Evolutionary conservation across 106 monocot genomes (phyloP).

Genomic region (Agapanthus africanus): DNA sequence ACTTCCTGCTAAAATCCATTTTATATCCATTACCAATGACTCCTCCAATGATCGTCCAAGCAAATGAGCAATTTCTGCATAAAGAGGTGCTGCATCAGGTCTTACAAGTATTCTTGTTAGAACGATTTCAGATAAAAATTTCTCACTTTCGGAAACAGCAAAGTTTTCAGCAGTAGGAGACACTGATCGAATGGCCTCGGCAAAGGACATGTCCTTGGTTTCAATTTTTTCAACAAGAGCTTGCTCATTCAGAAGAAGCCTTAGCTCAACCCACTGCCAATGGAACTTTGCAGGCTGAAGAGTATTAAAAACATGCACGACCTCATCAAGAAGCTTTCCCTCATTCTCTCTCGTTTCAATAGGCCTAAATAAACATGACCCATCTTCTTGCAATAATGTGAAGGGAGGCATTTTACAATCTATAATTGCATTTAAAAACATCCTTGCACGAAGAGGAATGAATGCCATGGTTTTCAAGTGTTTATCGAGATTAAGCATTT

Average conservation of each 20-base stretch:
- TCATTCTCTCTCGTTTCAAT: slow-evolving; percentile 60
- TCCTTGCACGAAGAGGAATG: slow-evolving; percentile 78
- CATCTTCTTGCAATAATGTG: slow-evolving; percentile 55
- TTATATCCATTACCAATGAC: slow-evolving; percentile 61
- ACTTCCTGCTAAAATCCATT: slow-evolving; percentile 86
- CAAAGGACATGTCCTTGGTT: slow-evolving; percentile 62
- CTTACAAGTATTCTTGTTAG: slow-evolving; percentile 83
- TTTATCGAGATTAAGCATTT: slow-evolving; percentile 68
- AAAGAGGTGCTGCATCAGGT: slow-evolving; percentile 93
- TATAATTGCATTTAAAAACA: slow-evolving; percentile 80
- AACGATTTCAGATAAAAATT: slow-evolving; percentile 74
- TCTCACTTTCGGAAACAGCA: slow-evolving; percentile 84
- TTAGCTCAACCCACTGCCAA: slow-evolving; percentile 98
- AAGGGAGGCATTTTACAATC: slow-evolving; percentile 78
- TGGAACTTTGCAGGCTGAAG: slow-evolving; percentile 97
- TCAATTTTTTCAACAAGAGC: slow-evolving; percentile 80
- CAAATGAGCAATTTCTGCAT: slow-evolving; percentile 85
- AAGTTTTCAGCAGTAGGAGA: slow-evolving; percentile 65
- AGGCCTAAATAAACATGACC: slow-evolving; percentile 48
- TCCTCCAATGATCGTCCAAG: slow-evolving; percentile 89
- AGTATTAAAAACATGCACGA: slow-evolving; percentile 86
- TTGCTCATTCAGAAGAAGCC: slow-evolving; percentile 92
- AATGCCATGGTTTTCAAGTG: slow-evolving; percentile 67
- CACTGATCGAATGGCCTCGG: slow-evolving; percentile 73
- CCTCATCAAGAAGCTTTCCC: slow-evolving; percentile 55